These are phyloP conservation scores for Blechomonas ayalai DNA, from an alignment of 208 protist species.

Conservation along the genomic window DNA sequence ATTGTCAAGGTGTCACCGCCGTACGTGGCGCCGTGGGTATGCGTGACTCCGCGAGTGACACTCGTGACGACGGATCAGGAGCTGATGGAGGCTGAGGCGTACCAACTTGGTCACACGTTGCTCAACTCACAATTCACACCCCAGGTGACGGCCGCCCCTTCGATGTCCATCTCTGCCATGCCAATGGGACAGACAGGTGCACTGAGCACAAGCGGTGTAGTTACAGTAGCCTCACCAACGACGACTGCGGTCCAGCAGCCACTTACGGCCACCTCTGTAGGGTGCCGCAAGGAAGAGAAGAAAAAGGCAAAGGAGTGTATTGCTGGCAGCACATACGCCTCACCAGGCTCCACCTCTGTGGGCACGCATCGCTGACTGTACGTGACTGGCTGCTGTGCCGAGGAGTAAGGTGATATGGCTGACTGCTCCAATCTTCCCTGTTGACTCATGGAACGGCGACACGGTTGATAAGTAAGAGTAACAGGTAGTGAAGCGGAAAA, in stretches of 20 bases:
- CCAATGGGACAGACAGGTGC: background rate
- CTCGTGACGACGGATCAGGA: slow-evolving; percentile 55
- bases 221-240: background rate
- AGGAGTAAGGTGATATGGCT: too few relatives aligned
- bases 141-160: background rate
- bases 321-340: too few relatives aligned
- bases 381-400: too few relatives aligned
- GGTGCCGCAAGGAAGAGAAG: too few relatives aligned
- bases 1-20: slow-evolving; percentile 52
- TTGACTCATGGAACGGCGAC: too few relatives aligned
- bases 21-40: slow-evolving; percentile 63
- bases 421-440: too few relatives aligned
- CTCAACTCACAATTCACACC: slow-evolving; percentile 32
- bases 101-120: slow-evolving; percentile 51
- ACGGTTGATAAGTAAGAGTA: too few relatives aligned
- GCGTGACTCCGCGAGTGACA: slow-evolving; percentile 23
- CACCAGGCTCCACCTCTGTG: too few relatives aligned
- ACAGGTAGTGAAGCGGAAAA: too few relatives aligned
- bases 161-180: background rate
- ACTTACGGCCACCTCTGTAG: slow-evolving; percentile 1
- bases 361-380: too few relatives aligned
- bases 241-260: background rate
- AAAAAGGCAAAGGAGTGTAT: too few relatives aligned
- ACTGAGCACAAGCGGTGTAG: background rate
- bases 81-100: slow-evolving; percentile 45